These are phyloP conservation scores for Aphanocladium album DNA, from an alignment of 2,329 filamentous ascomycete genomes.

Conservation along the genomic window DNA sequence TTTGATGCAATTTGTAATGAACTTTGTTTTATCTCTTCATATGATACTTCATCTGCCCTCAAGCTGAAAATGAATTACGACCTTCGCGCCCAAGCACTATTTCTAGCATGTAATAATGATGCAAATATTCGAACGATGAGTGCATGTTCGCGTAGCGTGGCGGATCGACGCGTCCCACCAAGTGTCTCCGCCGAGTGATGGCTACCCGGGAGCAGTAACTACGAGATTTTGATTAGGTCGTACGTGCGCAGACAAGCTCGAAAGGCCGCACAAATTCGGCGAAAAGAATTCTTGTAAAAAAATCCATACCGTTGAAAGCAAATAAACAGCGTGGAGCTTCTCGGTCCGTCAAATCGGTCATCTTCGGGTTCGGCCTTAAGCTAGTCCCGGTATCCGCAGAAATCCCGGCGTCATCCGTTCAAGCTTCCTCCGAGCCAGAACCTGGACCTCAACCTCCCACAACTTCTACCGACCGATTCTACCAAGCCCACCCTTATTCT, in stretches of 20 bases:
- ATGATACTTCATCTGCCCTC: background rate
- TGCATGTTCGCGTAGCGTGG: too few species aligned
- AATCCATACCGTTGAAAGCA: background rate
- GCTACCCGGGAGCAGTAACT: background rate
- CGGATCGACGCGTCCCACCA: slow-evolving; percentile 1
- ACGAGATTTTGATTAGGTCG: background rate
- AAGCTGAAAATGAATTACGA: too few species aligned
- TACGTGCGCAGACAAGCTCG: background rate
- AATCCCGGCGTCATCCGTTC: background rate
- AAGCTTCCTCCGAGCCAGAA: background rate
- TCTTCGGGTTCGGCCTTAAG: slow-evolving; percentile 2
- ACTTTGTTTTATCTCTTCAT: background rate
- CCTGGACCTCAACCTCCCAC: background rate
- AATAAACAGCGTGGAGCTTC: background rate
- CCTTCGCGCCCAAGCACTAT: too few species aligned
- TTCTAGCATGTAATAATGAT: background rate
- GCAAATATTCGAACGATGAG: too few species aligned
- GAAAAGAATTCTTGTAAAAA: background rate
- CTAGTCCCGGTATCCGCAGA: slow-evolving; percentile 5
- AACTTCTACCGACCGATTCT: background rate
- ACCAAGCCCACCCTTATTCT: background rate
- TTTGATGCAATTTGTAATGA: background rate
- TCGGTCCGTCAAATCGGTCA: background rate
- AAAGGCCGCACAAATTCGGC: background rate
- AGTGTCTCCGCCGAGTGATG: background rate